Conservation (phyloP, 2,329 filamentous ascomycete genomes). For the Hymenoscyphus repandus region DNA sequence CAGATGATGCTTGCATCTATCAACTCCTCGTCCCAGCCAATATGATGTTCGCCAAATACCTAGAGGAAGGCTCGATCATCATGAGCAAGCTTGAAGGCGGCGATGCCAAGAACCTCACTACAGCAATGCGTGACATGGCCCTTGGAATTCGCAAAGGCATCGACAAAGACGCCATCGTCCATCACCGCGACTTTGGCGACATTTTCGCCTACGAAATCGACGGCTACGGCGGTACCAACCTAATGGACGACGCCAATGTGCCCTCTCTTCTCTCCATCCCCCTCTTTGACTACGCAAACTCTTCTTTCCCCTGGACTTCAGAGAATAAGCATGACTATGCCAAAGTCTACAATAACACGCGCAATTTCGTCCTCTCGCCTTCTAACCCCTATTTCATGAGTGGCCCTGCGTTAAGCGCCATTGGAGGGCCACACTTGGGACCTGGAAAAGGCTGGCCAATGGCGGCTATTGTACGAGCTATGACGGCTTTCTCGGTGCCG, state of each 20-base stretch:
- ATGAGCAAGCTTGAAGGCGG: conserved; percentile 44
- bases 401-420: conserved; percentile 50
- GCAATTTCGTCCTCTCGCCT: conserved; percentile 69
- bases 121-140: conserved; percentile 51
- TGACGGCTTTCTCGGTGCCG: conserved; percentile 37
- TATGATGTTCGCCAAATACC: conserved; percentile 70
- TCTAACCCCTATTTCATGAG: conserved; percentile 72
- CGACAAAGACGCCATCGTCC: conserved; percentile 64
- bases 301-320: conserved; percentile 19
- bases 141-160: conserved; percentile 62
- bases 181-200: conserved; percentile 55
- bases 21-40: conserved; percentile 87
- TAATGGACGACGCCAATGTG: conserved; percentile 72
- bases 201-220: conserved; percentile 78
- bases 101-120: conserved; percentile 42
- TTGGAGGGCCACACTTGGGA: conserved; percentile 66
- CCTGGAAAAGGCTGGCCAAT: conserved; percentile 50
- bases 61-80: conserved; percentile 47
- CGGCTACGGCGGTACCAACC: conserved; percentile 49
- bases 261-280: conserved; percentile 62
- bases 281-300: conserved; percentile 49
- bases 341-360: conserved; percentile 69
- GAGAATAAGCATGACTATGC: conserved; percentile 44
- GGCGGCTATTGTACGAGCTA: conserved; percentile 46
- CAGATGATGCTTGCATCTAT: conserved; percentile 76